Evolutionary conservation across 106 monocot genomes (phyloP), one percentile per base, ranked within the genome.

Genomic region (Allium fistulosum): DNA sequence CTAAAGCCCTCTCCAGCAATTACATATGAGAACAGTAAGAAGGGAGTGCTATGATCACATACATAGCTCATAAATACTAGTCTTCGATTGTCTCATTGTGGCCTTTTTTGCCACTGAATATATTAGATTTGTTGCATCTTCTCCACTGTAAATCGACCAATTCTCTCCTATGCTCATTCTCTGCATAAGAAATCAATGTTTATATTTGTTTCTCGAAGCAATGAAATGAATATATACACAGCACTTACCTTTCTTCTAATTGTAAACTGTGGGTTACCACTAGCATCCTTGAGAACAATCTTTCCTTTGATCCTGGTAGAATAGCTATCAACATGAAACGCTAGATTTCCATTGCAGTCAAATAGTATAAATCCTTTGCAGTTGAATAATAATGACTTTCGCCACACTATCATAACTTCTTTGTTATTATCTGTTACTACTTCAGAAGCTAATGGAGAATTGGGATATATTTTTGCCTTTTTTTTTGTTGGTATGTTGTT

Each of bases 141-240:
- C 22, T 22, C 22, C 22, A 22, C 22, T 22, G 22, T 22, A 22
- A 22, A 22, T 22, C 22, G 22, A 22, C 1, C 22, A 90, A 9
- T 79, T 80, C 0, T 86, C 85, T 22, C 57, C 48, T 16, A 90
- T n/a, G 67, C 85, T 80, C 61, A 82, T 60, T 16, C 45, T 82
- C 89, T 90, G 76, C 56, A 57, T 1, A 48, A 7, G 15, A 11
- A 15, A 55, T 8, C 37, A 37, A 37, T 37, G 37, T 37, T 37
- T 37, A 5, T 37, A 37, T 37, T 37, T 37, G 5, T 22, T 37
- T 37, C 37, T 37, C 37, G 1, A 37, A 37, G 37, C 2, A 37
- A 37, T 37, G 4, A 37, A 37, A 37, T 37, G 37, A 37, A 37
- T 37, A 1, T 37, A 37, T 37, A 37, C 5, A 37, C 37, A 37